These are phyloP conservation scores for Saccharomyces hybrid DNA, from an alignment of 1,139 yeast genomes.

Conservation along the genomic window DNA sequence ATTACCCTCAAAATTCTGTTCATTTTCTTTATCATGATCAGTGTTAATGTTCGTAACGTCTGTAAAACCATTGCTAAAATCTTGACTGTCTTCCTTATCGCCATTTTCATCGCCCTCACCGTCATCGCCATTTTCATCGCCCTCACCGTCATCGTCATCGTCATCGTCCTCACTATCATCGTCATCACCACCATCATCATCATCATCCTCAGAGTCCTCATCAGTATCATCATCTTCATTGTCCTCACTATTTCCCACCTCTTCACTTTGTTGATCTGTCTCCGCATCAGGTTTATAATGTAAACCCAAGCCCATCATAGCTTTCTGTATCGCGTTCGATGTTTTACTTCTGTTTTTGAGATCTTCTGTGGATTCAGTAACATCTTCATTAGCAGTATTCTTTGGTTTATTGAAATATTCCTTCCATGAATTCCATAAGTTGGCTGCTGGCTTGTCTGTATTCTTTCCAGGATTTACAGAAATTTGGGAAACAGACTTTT, in stretches of 20 bases:
- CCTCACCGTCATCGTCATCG: background rate
- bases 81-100: background rate
- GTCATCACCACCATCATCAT: background rate
- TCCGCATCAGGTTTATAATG: background rate
- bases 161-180: background rate
- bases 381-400: conserved; percentile 3
- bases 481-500: background rate
- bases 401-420: conserved; percentile 11
- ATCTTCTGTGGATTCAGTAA: conserved; percentile 2
- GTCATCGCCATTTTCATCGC: background rate
- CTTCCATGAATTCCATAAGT: conserved; percentile 12
- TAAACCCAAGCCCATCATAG: conserved; percentile 2
- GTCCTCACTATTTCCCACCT: background rate
- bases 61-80: background rate
- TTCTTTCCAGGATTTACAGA: background rate
- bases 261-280: background rate
- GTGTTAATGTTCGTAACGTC: background rate
- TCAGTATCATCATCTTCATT: background rate
- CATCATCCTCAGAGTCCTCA: background rate
- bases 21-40: background rate
- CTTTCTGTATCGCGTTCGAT: conserved; percentile 1
- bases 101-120: background rate
- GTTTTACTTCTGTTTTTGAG: conserved; percentile 4
- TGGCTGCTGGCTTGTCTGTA: background rate
- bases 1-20: background rate